phyloP scores from a whole-genome alignment of 2,329 filamentous ascomycete genomes.

The Sporothrix schenckii region DNA sequence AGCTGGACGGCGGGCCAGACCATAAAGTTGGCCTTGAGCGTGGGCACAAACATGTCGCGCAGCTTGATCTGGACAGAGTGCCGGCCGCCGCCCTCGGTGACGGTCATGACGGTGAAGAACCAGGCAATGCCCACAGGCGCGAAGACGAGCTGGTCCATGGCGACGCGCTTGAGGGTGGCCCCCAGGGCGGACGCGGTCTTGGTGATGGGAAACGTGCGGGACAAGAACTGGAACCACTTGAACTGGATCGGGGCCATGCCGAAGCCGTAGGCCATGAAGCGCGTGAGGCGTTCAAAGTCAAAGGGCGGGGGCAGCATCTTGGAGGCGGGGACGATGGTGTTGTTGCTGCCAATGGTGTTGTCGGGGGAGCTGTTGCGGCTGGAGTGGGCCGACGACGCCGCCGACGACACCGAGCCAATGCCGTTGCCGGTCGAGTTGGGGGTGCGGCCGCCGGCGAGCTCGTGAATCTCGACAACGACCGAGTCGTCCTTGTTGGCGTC shows the following conservation, averaged over 20 bases:
- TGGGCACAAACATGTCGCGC: constrained; percentile 88
- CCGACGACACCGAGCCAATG: not conserved
- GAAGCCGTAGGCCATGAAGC: constrained; percentile 98
- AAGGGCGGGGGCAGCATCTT: constrained; percentile 75
- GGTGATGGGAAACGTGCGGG: constrained; percentile 78
- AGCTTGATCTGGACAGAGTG: constrained; percentile 82
- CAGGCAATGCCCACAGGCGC: constrained; percentile 74
- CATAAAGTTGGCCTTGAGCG: constrained; percentile 92
- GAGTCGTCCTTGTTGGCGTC: constrained; percentile 62
- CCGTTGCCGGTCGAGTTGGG: not conserved
- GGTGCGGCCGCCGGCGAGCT: constrained; percentile 57
- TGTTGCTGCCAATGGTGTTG: constrained; percentile 69
- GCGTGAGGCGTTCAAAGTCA: constrained; percentile 89
- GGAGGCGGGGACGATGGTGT: constrained; percentile 61
- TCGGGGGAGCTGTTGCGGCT: not conserved
- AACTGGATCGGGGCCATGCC: constrained; percentile 94
- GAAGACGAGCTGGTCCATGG: constrained; percentile 90
- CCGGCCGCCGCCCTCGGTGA: constrained; percentile 87
- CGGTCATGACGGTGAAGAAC: constrained; percentile 96
- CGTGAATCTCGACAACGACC: constrained; percentile 83
- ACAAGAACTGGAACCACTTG: constrained; percentile 91
- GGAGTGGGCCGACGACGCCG: not conserved
- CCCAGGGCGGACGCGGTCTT: constrained; percentile 71
- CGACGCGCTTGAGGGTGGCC: constrained; percentile 86
- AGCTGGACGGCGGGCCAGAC: constrained; percentile 96